Conservation (phyloP, 192 early-diverging fungal genomes). For the Backusella circina region DNA sequence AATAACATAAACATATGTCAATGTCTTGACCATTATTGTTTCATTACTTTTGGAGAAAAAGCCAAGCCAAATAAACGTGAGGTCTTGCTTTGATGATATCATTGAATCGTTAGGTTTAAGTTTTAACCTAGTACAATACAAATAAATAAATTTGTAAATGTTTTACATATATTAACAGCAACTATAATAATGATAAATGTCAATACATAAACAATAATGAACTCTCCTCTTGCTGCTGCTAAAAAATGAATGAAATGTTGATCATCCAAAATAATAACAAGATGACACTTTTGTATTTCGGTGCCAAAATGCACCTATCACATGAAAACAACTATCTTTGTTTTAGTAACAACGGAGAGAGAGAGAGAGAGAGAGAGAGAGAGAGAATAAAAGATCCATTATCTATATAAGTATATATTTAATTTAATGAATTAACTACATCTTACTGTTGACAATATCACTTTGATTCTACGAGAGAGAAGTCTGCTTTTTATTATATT, state of each 20-base stretch:
- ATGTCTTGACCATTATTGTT: conserved; percentile 17
- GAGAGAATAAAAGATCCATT: background rate
- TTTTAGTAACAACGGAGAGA: background rate
- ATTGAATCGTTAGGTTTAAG: background rate
- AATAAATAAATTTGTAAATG: background rate
- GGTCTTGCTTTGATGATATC: background rate
- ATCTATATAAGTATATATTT: background rate
- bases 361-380: background rate
- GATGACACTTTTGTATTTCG: background rate
- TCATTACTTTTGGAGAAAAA: conserved; percentile 15
- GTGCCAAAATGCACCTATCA: background rate
- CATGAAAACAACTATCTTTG: background rate
- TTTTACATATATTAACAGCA: background rate
- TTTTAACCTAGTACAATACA: background rate
- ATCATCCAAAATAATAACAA: background rate
- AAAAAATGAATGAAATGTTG: background rate
- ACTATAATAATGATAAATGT: background rate
- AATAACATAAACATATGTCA: background rate
- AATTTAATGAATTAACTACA: background rate
- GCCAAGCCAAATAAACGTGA: background rate
- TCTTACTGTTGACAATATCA: background rate
- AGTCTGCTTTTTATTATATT: background rate
- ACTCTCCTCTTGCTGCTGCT: background rate
- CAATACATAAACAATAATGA: background rate
- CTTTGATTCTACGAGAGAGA: background rate